A percentile compares a stretch with the other conserved stretches of the same genome.
These are phyloP conservation scores for Elymus sibiricus DNA, from an alignment of 176 grass and related monocot species.

Conservation along the genomic window DNA sequence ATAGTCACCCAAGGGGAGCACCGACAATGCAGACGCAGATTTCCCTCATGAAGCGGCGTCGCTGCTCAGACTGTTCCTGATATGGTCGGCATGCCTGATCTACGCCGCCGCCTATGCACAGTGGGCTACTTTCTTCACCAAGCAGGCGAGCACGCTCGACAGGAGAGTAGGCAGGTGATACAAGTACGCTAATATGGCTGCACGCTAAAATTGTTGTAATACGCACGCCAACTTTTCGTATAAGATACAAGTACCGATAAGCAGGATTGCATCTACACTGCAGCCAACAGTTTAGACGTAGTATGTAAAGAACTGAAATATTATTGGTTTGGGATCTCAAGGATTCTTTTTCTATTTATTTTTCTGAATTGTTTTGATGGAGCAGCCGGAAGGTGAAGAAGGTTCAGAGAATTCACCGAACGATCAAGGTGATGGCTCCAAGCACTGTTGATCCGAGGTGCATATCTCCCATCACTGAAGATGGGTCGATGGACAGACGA, in stretches of 20 bases:
- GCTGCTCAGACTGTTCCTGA: constrained; percentile 35
- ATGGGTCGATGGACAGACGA: constrained; percentile 65
- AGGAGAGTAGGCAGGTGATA: constrained; percentile 32
- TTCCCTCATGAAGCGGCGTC: not conserved
- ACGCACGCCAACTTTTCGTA: not conserved
- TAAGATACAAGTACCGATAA: not conserved
- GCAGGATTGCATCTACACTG: no score
- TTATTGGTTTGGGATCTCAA: no score
- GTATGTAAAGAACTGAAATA: not conserved
- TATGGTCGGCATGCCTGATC: constrained; percentile 51
- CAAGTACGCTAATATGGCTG: not conserved
- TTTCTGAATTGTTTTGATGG: not conserved
- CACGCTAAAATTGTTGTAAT: not conserved
- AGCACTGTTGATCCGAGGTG: constrained; percentile 27
- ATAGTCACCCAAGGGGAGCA: not conserved
- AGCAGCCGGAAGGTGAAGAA: constrained; percentile 15
- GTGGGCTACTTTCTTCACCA: constrained; percentile 44
- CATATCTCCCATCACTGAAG: constrained; percentile 48
- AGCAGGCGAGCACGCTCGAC: constrained; percentile 43
- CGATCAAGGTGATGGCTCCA: constrained; percentile 21
- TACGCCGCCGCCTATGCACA: constrained; percentile 11
- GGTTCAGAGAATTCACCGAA: not conserved
- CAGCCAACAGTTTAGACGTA: not conserved
- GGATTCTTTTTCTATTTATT: not conserved
- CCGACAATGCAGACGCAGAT: not conserved